Evolutionary conservation across 2,329 filamentous ascomycete species (phyloP).

Genomic region (Penicillium freii): DNA sequence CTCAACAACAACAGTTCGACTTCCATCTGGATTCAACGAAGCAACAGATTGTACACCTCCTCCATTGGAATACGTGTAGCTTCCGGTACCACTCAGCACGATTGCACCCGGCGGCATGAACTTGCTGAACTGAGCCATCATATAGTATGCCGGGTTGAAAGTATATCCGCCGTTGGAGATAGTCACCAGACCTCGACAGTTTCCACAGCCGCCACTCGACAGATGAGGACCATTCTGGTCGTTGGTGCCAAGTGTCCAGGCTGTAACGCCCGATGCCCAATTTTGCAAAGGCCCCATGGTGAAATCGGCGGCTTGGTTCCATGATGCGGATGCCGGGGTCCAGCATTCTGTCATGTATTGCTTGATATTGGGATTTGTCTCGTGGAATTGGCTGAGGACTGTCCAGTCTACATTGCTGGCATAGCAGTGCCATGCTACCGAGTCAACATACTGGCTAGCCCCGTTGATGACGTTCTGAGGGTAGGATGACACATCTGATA

Average conservation of each 20-base stretch:
- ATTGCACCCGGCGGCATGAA: slow-evolving; percentile 50
- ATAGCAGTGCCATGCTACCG: slow-evolving; percentile 44
- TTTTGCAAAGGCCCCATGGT: slow-evolving; percentile 34
- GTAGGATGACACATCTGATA: slow-evolving; percentile 32
- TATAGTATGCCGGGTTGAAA: slow-evolving; percentile 53
- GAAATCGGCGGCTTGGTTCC: slow-evolving; percentile 29
- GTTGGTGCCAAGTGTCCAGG: slow-evolving; percentile 34
- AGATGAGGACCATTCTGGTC: slow-evolving; percentile 29
- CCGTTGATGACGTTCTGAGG: slow-evolving; percentile 35
- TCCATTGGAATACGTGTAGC: slow-evolving; percentile 44
- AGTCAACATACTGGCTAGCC: slow-evolving; percentile 30
- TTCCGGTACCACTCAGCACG: slow-evolving; percentile 46
- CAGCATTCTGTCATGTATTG: slow-evolving; percentile 46
- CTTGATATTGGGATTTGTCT: slow-evolving; percentile 30
- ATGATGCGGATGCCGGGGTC: slow-evolving; percentile 26
- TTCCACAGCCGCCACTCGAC: slow-evolving; percentile 28
- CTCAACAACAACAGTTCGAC: slow-evolving; percentile 48
- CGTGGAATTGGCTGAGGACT: slow-evolving; percentile 38
- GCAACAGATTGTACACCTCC: slow-evolving; percentile 47
- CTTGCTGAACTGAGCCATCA: slow-evolving; percentile 53
- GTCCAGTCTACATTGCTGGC: slow-evolving; percentile 34
- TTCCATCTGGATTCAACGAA: slow-evolving; percentile 48
- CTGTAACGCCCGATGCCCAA: slow-evolving; percentile 30
- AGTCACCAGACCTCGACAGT: slow-evolving; percentile 30
- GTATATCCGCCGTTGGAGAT: slow-evolving; percentile 43